Percentiles rank a stretch among this genome's conserved stretches.
Conservation (phyloP, 176 grass and related monocot genomes). For the Hordeum marinum region DNA sequence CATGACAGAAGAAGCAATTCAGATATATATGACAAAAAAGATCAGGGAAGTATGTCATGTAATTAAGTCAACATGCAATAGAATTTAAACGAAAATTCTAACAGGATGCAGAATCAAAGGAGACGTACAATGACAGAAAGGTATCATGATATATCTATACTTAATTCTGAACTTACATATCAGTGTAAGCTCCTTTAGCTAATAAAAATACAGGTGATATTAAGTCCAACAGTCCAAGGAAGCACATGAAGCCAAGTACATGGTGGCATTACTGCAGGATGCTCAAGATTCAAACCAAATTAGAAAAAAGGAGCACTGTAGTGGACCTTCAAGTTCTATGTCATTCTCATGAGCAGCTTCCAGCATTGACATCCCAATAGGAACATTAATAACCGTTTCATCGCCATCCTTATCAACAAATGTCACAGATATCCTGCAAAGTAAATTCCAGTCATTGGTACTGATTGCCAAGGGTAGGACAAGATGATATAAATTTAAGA, state of each 20-base stretch:
- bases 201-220: slow-evolving; percentile 1
- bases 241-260: not conserved
- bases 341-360: slow-evolving; percentile 97
- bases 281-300: not conserved
- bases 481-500: not conserved
- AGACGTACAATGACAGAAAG: not conserved
- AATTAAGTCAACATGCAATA: not conserved
- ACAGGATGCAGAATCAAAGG: not conserved
- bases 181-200: not conserved
- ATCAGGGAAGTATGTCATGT: not conserved
- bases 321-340: slow-evolving; percentile 86
- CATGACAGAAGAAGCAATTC: slow-evolving; percentile 13
- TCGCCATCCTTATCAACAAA: slow-evolving; percentile 81
- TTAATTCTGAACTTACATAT: not conserved
- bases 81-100: not conserved
- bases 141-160: not conserved
- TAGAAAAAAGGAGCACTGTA: not conserved
- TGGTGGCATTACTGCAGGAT: not conserved
- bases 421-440: slow-evolving; percentile 82
- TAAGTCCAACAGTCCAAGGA: not conserved
- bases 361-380: slow-evolving; percentile 95
- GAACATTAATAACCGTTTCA: slow-evolving; percentile 77
- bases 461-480: not conserved
- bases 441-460: not conserved
- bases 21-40: slow-evolving; percentile 6